Conservation (phyloP, 2,329 filamentous ascomycete genomes). For the Exophiala lecanii-corni region DNA sequence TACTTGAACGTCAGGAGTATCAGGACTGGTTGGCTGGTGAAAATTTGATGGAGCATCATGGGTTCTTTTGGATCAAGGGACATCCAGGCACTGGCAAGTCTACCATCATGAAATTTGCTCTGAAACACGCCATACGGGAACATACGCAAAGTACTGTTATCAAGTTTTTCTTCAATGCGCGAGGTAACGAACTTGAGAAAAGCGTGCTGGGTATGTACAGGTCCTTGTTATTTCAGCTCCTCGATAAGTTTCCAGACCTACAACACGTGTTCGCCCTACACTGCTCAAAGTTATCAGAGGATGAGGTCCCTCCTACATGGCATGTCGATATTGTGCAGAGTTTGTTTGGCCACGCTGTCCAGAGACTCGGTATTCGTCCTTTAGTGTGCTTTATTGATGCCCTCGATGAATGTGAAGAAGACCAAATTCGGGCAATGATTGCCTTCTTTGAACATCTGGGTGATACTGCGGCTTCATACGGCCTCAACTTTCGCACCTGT, state of each 20-base stretch:
- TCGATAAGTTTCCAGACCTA: constrained; percentile 34
- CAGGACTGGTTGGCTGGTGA: constrained; percentile 34
- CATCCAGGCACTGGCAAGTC: constrained; percentile 42
- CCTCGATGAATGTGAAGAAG: constrained; percentile 26
- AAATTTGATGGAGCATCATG: constrained; percentile 24
- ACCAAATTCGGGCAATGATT: constrained; percentile 36
- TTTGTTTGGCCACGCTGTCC: constrained; percentile 28
- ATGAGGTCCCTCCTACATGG: constrained; percentile 17
- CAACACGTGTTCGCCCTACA: constrained; percentile 31
- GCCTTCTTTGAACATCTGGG: constrained; percentile 34
- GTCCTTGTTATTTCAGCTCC: constrained; percentile 46
- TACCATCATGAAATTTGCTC: constrained; percentile 43
- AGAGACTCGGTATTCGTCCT: constrained; percentile 23
- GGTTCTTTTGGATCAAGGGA: constrained; percentile 36
- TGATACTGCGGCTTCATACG: constrained; percentile 12
- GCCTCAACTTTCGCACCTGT: constrained; percentile 30
- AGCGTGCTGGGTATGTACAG: constrained; percentile 48
- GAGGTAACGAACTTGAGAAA: constrained; percentile 42
- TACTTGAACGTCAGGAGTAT: constrained; percentile 35
- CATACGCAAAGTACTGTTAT: constrained; percentile 26
- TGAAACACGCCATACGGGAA: constrained; percentile 18
- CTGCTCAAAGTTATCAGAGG: constrained; percentile 1
- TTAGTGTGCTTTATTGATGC: constrained; percentile 33
- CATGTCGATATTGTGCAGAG: constrained; percentile 28
- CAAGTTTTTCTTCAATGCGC: constrained; percentile 49